Conservation (phyloP, 2,329 filamentous ascomycete genomes). For the Amauroascus niger region DNA sequence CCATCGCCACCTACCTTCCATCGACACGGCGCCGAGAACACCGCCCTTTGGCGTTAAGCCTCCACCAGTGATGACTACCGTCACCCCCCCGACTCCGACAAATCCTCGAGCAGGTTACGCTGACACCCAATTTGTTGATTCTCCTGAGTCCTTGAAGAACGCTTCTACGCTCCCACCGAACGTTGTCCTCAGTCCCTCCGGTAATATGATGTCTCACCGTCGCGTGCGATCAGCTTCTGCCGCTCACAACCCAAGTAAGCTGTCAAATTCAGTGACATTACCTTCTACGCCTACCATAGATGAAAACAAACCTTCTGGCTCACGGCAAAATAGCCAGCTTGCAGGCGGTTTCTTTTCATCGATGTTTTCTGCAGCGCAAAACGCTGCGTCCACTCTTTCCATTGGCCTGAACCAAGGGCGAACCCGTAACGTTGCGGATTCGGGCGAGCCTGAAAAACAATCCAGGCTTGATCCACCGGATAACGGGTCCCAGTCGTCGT, state of each 20-base stretch:
- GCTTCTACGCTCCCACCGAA: conserved; percentile 25
- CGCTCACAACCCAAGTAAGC: conserved; percentile 64
- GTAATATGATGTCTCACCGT: conserved; percentile 65
- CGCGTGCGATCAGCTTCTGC: conserved; percentile 49
- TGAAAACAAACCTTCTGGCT: conserved; percentile 40
- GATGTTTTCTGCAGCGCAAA: conserved; percentile 86
- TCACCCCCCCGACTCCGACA: conserved; percentile 15
- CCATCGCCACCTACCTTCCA: neutral
- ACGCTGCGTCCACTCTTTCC: conserved; percentile 71
- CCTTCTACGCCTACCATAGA: conserved; percentile 71
- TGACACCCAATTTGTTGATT: conserved; percentile 26
- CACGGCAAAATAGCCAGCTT: conserved; percentile 47
- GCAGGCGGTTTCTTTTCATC: conserved; percentile 76
- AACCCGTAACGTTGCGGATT: conserved; percentile 28
- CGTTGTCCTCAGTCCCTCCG: conserved; percentile 54
- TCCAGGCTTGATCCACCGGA: conserved; percentile 21
- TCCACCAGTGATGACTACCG: conserved; percentile 12
- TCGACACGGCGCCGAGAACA: conserved; percentile 23
- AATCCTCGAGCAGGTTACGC: conserved; percentile 2
- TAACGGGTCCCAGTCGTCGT: conserved; percentile 22
- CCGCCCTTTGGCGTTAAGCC: conserved; percentile 24
- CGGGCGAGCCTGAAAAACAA: conserved; percentile 26
- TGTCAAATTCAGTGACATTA: conserved; percentile 63
- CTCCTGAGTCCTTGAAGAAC: conserved; percentile 31
- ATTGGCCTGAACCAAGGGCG: conserved; percentile 49